phyloP scores from a whole-genome alignment of 2,329 filamentous ascomycete species.

The Ophiosphaerella korrae region DNA sequence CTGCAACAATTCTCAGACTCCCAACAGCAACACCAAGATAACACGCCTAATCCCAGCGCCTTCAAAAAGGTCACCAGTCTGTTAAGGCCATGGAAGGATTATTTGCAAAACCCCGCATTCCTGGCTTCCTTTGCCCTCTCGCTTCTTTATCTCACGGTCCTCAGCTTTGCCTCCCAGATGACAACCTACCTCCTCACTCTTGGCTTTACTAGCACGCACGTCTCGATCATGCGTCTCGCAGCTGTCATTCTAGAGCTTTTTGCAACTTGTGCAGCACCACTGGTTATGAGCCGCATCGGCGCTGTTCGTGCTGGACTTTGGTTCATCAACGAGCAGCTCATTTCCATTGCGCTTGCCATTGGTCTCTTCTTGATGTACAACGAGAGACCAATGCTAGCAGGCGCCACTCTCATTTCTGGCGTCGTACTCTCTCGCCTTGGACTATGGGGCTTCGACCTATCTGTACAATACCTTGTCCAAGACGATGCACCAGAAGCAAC shows the following conservation, averaged over 20 bases:
- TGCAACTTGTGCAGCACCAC: conserved; percentile 66
- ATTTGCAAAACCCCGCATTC: conserved; percentile 61
- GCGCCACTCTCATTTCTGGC: conserved; percentile 43
- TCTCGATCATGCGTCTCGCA: conserved; percentile 60
- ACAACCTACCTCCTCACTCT: conserved; percentile 65
- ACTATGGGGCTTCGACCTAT: conserved; percentile 56
- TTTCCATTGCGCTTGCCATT: conserved; percentile 54
- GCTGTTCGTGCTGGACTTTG: conserved; percentile 70
- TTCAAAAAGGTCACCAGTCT: conserved; percentile 6
- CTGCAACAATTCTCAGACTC: conserved; percentile 1
- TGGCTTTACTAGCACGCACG: conserved; percentile 58
- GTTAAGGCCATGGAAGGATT: conserved; percentile 44
- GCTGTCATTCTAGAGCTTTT: conserved; percentile 63
- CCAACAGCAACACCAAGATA: conserved; percentile 12
- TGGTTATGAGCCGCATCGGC: conserved; percentile 57
- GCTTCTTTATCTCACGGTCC: conserved; percentile 63
- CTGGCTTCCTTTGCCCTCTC: conserved; percentile 65
- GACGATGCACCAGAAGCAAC: conserved; percentile 46
- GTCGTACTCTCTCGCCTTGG: conserved; percentile 51
- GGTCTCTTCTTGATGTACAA: conserved; percentile 26
- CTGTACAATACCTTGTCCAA: conserved; percentile 54
- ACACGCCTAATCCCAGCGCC: conserved; percentile 2
- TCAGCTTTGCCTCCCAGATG: conserved; percentile 61
- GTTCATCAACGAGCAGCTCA: conserved; percentile 71
- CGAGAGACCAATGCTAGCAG: conserved; percentile 25